phyloP scores from a whole-genome alignment of 805 yeast species.

The Spencermartinsiella europaea region DNA sequence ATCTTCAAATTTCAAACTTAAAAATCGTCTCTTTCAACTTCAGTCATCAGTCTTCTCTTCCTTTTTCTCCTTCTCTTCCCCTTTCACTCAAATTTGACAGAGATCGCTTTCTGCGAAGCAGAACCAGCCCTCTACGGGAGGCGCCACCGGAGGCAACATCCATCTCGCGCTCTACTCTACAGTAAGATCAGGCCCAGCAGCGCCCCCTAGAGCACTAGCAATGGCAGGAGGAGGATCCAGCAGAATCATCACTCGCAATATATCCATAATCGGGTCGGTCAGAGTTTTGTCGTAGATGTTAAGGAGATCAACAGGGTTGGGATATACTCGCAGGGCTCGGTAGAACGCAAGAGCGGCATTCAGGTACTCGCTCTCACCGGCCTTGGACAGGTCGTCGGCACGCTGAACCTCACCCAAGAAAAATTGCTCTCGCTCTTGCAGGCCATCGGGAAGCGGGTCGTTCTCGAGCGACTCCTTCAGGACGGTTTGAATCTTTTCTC shows the following conservation, averaged over 20 bases:
- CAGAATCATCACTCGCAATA: slow-evolving; percentile 83
- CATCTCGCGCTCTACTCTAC: slow-evolving; percentile 9
- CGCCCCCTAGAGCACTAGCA: slow-evolving; percentile 56
- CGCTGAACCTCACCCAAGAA: slow-evolving; percentile 78
- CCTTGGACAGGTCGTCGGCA: slow-evolving; percentile 77
- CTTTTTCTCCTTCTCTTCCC: too few relatives aligned
- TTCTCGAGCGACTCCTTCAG: slow-evolving; percentile 58
- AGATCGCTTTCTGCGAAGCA: too few relatives aligned
- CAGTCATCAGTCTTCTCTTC: too few relatives aligned
- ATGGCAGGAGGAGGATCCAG: slow-evolving; percentile 78
- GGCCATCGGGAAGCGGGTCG: slow-evolving; percentile 72
- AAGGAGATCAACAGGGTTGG: slow-evolving; percentile 88
- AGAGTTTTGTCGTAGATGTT: slow-evolving; percentile 85
- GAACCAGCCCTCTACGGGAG: too few relatives aligned
- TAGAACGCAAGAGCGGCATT: slow-evolving; percentile 89
- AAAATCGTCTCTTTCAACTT: too few relatives aligned
- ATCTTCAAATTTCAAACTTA: too few relatives aligned
- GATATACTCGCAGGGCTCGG: slow-evolving; percentile 88
- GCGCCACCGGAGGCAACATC: too few relatives aligned
- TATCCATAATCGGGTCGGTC: slow-evolving; percentile 75
- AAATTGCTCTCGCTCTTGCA: slow-evolving; percentile 63
- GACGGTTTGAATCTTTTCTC: slow-evolving; percentile 55
- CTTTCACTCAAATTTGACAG: too few relatives aligned
- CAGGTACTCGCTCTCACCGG: slow-evolving; percentile 53
- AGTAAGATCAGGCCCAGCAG: slow-evolving; percentile 21